Evolutionary conservation across 2,329 filamentous ascomycete genomes (phyloP).

Genomic region (Claviceps sp.): DNA sequence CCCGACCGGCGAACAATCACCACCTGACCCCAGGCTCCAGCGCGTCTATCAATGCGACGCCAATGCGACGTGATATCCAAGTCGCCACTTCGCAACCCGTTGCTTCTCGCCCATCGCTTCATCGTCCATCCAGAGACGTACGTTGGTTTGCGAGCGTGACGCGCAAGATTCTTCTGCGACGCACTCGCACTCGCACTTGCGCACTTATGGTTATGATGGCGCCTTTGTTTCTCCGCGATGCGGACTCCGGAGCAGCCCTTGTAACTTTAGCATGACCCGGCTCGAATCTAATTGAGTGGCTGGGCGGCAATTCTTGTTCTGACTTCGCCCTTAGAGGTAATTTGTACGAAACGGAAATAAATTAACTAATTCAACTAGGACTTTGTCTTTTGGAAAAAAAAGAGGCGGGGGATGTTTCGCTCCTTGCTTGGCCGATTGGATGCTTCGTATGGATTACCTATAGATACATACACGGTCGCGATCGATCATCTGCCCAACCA

Average conservation of each 20-base stretch:
- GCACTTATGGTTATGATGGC: too few relatives aligned
- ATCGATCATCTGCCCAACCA: too few relatives aligned
- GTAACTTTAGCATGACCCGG: too few relatives aligned
- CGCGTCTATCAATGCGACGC: constrained; percentile 3
- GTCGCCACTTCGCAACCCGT: background rate
- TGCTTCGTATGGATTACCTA: background rate
- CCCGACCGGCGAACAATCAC: background rate
- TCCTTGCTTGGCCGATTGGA: constrained; percentile 2
- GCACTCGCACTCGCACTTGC: background rate
- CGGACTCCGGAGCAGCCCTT: too few relatives aligned
- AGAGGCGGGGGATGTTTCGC: background rate
- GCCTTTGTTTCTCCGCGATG: too few relatives aligned
- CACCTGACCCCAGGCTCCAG: constrained; percentile 4
- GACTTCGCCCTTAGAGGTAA: background rate
- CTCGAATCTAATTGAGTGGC: background rate
- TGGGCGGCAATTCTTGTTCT: background rate
- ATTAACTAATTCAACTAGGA: background rate
- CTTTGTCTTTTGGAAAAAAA: background rate
- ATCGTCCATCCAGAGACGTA: background rate
- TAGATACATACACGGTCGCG: constrained; percentile 7
- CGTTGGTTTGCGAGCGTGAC: background rate
- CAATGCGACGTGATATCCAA: constrained; percentile 8
- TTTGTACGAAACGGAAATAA: too few relatives aligned
- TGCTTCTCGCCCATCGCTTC: background rate
- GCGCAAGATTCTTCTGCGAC: background rate